A percentile compares a stretch with the other conserved stretches of the same genome.
These are phyloP conservation scores for Geum urbanum DNA, from an alignment of 306 rosid genomes.

Conservation along the genomic window DNA sequence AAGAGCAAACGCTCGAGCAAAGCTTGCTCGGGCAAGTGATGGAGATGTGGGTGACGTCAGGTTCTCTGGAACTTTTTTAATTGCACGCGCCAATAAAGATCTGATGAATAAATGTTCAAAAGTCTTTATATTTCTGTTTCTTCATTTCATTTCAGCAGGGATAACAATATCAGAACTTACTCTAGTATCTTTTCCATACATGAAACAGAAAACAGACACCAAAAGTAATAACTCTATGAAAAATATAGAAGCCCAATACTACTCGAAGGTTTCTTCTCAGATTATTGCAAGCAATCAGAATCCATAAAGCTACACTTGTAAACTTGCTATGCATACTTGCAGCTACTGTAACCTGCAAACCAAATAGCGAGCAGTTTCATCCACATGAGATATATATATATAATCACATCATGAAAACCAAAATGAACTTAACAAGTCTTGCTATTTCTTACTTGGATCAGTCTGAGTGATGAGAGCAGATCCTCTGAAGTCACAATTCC, in stretches of 20 bases:
- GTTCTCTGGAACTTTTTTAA: too few relatives aligned
- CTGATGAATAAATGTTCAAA: too few relatives aligned
- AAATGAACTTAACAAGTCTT: background rate
- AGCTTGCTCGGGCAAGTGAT: too few relatives aligned
- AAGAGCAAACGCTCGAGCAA: too few relatives aligned
- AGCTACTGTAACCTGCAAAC: conserved; percentile 26
- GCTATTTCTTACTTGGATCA: conserved; percentile 10
- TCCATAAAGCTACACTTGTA: background rate
- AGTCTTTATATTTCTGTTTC: background rate
- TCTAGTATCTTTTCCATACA: background rate
- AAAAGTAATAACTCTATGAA: too few relatives aligned
- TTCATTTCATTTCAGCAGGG: background rate
- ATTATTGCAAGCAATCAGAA: background rate
- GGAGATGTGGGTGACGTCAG: too few relatives aligned
- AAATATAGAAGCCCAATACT: too few relatives aligned
- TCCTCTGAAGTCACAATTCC: conserved; percentile 18
- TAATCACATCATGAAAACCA: background rate
- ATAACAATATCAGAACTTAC: too few relatives aligned
- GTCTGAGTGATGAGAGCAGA: background rate
- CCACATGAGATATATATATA: background rate
- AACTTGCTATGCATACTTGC: conserved; percentile 31
- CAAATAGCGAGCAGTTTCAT: background rate
- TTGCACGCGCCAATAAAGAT: too few relatives aligned
- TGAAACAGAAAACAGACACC: background rate
- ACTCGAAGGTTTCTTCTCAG: background rate